These are phyloP conservation scores for Phytophthora sp. DNA, from an alignment of 352 stramenopile species.

Conservation along the genomic window DNA sequence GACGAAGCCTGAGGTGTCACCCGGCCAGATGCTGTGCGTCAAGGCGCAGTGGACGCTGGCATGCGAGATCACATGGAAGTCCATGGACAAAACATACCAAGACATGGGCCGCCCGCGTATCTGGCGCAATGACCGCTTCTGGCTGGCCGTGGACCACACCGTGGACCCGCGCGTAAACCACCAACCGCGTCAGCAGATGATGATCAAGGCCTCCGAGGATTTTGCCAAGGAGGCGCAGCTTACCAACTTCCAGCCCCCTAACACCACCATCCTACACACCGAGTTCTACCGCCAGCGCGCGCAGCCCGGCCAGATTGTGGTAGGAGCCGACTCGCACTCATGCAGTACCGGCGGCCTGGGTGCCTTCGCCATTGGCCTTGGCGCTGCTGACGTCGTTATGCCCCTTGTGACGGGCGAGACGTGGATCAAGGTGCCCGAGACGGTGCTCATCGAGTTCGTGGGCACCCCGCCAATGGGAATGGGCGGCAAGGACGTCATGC, in stretches of 20 bases:
- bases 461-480: slow-evolving; percentile 71
- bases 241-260: slow-evolving; percentile 85
- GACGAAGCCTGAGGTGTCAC: slow-evolving; percentile 62
- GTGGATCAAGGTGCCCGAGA: slow-evolving; percentile 90
- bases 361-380: slow-evolving; percentile 80
- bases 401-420: slow-evolving; percentile 86
- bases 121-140: slow-evolving; percentile 88
- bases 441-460: slow-evolving; percentile 86
- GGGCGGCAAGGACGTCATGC: slow-evolving; percentile 88
- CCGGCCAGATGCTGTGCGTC: slow-evolving; percentile 84
- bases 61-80: slow-evolving; percentile 90
- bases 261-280: slow-evolving; percentile 89
- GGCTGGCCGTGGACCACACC: slow-evolving; percentile 86
- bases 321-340: slow-evolving; percentile 82
- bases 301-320: slow-evolving; percentile 84
- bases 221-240: slow-evolving; percentile 82
- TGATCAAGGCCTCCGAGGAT: slow-evolving; percentile 86
- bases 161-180: slow-evolving; percentile 87
- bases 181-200: slow-evolving; percentile 82
- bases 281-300: slow-evolving; percentile 89
- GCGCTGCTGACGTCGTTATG: slow-evolving; percentile 84
- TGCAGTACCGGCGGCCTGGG: slow-evolving; percentile 80
- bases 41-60: slow-evolving; percentile 86
- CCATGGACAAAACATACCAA: slow-evolving; percentile 90
- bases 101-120: slow-evolving; percentile 86